Evolutionary conservation across 768 basidiomycete species (phyloP).

Genomic region (Phylloporus sp.): DNA sequence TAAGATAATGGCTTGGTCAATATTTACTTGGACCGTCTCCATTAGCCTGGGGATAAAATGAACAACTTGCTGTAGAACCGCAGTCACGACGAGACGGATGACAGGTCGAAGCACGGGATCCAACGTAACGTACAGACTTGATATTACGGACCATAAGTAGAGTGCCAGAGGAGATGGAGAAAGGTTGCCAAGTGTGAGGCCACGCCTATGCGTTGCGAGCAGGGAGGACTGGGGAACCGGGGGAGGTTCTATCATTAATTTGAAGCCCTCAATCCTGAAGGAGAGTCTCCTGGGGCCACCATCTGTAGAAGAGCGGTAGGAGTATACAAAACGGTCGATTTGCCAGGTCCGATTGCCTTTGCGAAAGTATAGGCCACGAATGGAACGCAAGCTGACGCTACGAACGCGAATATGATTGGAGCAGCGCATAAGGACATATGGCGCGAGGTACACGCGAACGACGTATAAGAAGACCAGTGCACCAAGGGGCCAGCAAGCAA

Average conservation of each 20-base stretch:
- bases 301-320: slow-evolving; percentile 50
- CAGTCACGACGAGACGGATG: slow-evolving; percentile 52
- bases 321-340: slow-evolving; percentile 62
- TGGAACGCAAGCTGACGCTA: slow-evolving; percentile 72
- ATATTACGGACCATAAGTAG: slow-evolving; percentile 31
- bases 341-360: slow-evolving; percentile 50
- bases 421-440: slow-evolving; percentile 55
- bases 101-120: slow-evolving; percentile 64
- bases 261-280: slow-evolving; percentile 59
- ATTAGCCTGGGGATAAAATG: slow-evolving; percentile 65
- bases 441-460: slow-evolving; percentile 62
- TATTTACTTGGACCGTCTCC: slow-evolving; percentile 63
- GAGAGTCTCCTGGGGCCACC: slow-evolving; percentile 52
- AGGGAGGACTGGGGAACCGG: slow-evolving; percentile 15
- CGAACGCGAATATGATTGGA: slow-evolving; percentile 63
- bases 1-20: slow-evolving; percentile 51
- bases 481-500: slow-evolving; percentile 49
- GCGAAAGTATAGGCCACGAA: slow-evolving; percentile 71
- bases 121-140: slow-evolving; percentile 39
- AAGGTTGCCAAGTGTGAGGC: slow-evolving; percentile 41
- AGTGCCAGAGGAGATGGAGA: slow-evolving; percentile 35
- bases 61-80: slow-evolving; percentile 54
- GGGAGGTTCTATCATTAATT: slow-evolving; percentile 41
- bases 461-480: slow-evolving; percentile 53
- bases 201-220: slow-evolving; percentile 33